Percentiles rank a stretch among this genome's conserved stretches.
These are phyloP conservation scores for Alloteropsis angusta DNA, from an alignment of 202 grass and related monocot species.

Conservation along the genomic window DNA sequence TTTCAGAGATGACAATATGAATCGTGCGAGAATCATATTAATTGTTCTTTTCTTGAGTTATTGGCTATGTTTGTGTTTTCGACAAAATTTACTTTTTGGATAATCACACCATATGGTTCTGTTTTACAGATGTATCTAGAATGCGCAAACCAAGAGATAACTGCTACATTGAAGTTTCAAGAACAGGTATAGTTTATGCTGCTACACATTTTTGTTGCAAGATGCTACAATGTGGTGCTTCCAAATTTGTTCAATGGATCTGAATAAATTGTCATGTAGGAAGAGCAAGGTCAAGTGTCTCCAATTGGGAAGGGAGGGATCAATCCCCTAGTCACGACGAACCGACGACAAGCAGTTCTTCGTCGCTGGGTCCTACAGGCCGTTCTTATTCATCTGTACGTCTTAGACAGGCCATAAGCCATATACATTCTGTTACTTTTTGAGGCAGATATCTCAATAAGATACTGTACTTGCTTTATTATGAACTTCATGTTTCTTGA, in stretches of 20 bases:
- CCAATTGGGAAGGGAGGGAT: conserved; percentile 70
- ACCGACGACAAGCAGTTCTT: conserved; percentile 52
- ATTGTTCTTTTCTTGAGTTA: neutral
- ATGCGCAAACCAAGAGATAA: conserved; percentile 68
- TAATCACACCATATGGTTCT: conserved; percentile 10
- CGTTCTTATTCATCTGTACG: conserved; percentile 36
- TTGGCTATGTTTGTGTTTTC: neutral
- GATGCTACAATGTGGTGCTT: conserved; percentile 6
- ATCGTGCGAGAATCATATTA: neutral
- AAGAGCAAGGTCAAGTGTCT: conserved; percentile 62
- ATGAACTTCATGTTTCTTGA: neutral
- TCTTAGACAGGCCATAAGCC: conserved; percentile 14
- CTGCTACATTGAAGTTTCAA: conserved; percentile 78
- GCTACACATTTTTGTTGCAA: neutral
- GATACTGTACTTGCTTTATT: neutral
- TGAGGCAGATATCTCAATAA: no score
- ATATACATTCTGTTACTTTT: conserved; percentile 17
- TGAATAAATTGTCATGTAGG: conserved; percentile 42
- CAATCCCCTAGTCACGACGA: conserved; percentile 56
- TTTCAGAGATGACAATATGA: neutral
- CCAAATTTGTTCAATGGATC: conserved; percentile 10
- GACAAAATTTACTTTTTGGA: neutral
- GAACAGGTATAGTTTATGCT: conserved; percentile 59
- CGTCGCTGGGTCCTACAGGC: conserved; percentile 26
- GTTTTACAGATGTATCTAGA: conserved; percentile 59